Percentiles rank a stretch among this genome's conserved stretches.
Conservation (phyloP, 1,284 basidiomycete genomes). For the Trametes polyzona region DNA sequence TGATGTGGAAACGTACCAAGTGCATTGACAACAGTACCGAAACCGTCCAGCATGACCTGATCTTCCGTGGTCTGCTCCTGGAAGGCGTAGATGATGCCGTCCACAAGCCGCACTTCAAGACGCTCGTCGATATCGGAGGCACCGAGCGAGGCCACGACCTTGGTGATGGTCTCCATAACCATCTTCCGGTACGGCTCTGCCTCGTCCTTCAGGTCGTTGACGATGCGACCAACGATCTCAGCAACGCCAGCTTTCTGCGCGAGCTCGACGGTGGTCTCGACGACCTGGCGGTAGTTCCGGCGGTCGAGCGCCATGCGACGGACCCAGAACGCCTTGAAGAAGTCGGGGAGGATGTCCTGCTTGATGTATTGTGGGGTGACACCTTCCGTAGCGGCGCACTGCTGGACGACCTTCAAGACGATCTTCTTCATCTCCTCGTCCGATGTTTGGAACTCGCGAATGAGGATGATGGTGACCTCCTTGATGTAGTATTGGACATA, state of each 20-base stretch:
- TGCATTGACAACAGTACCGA: slow-evolving; percentile 96
- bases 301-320: slow-evolving; percentile 97
- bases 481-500: slow-evolving; percentile 98
- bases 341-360: slow-evolving; percentile 98
- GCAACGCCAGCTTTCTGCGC: slow-evolving; percentile 96
- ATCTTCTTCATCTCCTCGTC: slow-evolving; percentile 99
- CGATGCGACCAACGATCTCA: slow-evolving; percentile 93
- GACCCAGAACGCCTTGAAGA: slow-evolving; percentile 99
- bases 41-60: slow-evolving; percentile 98
- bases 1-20: slow-evolving; percentile 50
- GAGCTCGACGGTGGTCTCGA: slow-evolving; percentile 97
- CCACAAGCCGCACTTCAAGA: slow-evolving; percentile 91
- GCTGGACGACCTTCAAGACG: slow-evolving; percentile 98
- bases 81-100: slow-evolving; percentile 99
- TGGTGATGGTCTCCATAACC: slow-evolving; percentile 99
- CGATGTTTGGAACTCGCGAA: slow-evolving; percentile 98
- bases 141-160: slow-evolving; percentile 91
- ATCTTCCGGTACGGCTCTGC: slow-evolving; percentile 98
- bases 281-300: slow-evolving; percentile 95
- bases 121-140: slow-evolving; percentile 97
- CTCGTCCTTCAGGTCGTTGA: slow-evolving; percentile 97
- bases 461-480: slow-evolving; percentile 96
- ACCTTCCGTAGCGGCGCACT: slow-evolving; percentile 97
- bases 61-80: slow-evolving; percentile 99
- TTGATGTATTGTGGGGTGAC: slow-evolving; percentile 94